These are phyloP conservation scores for Oryza punctata DNA, from an alignment of 176 grass and related monocot species.

Conservation along the genomic window DNA sequence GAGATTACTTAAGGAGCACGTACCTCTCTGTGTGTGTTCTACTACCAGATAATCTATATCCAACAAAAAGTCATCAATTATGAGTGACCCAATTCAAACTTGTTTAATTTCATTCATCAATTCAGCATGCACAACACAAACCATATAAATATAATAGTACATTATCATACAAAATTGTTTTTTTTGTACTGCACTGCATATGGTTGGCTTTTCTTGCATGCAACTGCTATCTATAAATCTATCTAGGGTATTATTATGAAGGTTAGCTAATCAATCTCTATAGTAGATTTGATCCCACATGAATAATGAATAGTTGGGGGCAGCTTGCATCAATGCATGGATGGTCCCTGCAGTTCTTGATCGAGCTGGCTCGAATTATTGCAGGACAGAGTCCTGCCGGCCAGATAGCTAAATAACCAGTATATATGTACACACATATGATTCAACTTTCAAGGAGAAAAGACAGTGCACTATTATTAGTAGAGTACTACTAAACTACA, in stretches of 20 bases:
- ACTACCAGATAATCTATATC: not conserved
- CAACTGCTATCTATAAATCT: too few species aligned
- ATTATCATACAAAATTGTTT: too few species aligned
- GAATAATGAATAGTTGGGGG: constrained; percentile 15
- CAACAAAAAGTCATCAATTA: not conserved
- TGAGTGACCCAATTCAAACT: not conserved
- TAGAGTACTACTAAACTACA: not conserved
- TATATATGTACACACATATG: not conserved
- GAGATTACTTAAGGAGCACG: not conserved
- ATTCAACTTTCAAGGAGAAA: not conserved
- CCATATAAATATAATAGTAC: too few species aligned
- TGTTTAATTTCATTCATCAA: not conserved
- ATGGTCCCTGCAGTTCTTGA: constrained; percentile 11
- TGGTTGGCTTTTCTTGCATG: too few species aligned
- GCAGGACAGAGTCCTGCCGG: not conserved
- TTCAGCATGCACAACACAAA: too few species aligned
- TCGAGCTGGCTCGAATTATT: constrained; percentile 36
- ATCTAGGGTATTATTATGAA: not conserved
- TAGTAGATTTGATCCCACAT: not conserved
- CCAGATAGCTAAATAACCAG: not conserved
- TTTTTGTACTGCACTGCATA: too few species aligned
- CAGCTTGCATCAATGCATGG: not conserved
- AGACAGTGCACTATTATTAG: not conserved
- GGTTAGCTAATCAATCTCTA: not conserved
- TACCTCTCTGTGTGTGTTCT: not conserved